phyloP scores from a whole-genome alignment of 768 basidiomycete species.

The Termitomyces sp. region DNA sequence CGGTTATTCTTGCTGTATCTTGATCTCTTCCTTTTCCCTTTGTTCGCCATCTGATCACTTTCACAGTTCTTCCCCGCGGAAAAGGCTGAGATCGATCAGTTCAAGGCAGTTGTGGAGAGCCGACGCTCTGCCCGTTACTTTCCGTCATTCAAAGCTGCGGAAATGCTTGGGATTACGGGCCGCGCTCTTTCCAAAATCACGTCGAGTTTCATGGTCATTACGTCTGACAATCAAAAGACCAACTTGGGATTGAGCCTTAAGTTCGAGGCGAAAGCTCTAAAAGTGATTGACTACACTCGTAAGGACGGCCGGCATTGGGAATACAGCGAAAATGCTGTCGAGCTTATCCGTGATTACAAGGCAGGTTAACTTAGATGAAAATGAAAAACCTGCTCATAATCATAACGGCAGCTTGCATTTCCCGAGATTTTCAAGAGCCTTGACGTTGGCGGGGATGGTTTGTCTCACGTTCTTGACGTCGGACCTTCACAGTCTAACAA shows the following conservation, averaged over 20 bases:
- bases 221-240: slow-evolving; percentile 67
- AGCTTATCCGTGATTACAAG: slow-evolving; percentile 82
- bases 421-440: slow-evolving; percentile 79
- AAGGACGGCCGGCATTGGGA: slow-evolving; percentile 89
- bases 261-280: slow-evolving; percentile 89
- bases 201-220: slow-evolving; percentile 88
- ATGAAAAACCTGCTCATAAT: neutral
- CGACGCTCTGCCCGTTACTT: slow-evolving; percentile 53
- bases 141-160: slow-evolving; percentile 75
- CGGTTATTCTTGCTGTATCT: slow-evolving; percentile 82
- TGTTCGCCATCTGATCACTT: neutral
- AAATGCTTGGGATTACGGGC: slow-evolving; percentile 66
- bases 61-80: slow-evolving; percentile 84
- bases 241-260: slow-evolving; percentile 95
- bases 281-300: slow-evolving; percentile 88
- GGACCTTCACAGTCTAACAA: neutral
- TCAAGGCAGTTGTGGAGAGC: slow-evolving; percentile 62
- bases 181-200: slow-evolving; percentile 87
- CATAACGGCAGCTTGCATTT: slow-evolving; percentile 52
- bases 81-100: slow-evolving; percentile 69
- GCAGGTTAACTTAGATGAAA: slow-evolving; percentile 16
- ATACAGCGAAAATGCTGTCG: slow-evolving; percentile 82
- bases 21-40: neutral
- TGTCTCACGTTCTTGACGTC: slow-evolving; percentile 14
- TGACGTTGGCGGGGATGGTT: slow-evolving; percentile 70